Conservation (phyloP, 768 basidiomycete species). For the Leccinum broughii region DNA sequence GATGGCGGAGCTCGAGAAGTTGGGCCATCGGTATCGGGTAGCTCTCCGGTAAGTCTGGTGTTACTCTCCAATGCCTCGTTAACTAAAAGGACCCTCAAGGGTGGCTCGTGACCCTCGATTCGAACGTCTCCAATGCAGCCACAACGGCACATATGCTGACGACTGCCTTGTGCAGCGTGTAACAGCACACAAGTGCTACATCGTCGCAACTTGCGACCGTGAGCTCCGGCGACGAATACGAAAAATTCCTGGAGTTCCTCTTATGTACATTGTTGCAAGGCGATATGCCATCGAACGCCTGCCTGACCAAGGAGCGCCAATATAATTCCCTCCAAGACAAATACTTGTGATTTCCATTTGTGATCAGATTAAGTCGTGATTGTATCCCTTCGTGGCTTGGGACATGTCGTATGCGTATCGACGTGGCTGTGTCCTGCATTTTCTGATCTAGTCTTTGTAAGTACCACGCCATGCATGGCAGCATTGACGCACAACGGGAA, state of each 20-base stretch:
- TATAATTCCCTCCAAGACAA: slow-evolving; percentile 29
- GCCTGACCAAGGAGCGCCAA: slow-evolving; percentile 90
- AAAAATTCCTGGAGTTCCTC: slow-evolving; percentile 87
- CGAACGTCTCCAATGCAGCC: slow-evolving; percentile 89
- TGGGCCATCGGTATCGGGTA: slow-evolving; percentile 93
- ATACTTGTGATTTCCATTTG: neutral
- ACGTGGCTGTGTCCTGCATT: neutral
- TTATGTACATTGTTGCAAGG: slow-evolving; percentile 95
- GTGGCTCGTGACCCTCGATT: slow-evolving; percentile 97
- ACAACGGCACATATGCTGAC: slow-evolving; percentile 97
- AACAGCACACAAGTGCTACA: slow-evolving; percentile 91
- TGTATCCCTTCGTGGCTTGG: neutral
- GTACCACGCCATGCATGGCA: neutral
- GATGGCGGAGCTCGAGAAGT: slow-evolving; percentile 96
- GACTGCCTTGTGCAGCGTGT: slow-evolving; percentile 98
- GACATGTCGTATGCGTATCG: neutral
- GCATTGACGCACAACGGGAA: neutral
- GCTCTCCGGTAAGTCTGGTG: slow-evolving; percentile 73
- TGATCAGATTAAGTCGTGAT: neutral
- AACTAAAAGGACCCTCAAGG: slow-evolving; percentile 43
- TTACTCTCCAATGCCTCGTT: neutral
- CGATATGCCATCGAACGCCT: slow-evolving; percentile 93
- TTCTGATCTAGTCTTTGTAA: neutral
- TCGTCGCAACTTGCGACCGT: slow-evolving; percentile 97
- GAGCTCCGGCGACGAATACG: slow-evolving; percentile 91